phyloP scores from a whole-genome alignment of 1,284 basidiomycete species.

The Ustilago hordei region DNA sequence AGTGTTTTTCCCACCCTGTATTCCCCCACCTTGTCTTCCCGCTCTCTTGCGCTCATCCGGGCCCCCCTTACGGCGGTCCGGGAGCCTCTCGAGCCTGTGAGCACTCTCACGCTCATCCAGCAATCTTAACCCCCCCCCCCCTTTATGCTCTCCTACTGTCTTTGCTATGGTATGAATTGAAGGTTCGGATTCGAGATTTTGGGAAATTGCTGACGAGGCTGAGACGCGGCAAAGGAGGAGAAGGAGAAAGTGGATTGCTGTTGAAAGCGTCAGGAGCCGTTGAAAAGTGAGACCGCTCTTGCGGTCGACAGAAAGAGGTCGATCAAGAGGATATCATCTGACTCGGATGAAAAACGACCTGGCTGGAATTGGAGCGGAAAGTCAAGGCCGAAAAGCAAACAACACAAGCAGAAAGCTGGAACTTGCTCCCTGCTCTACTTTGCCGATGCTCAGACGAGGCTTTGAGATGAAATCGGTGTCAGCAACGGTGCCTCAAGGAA shows the following conservation, averaged over 20 bases:
- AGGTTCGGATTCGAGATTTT: neutral
- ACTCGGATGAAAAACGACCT: slow-evolving; percentile 21
- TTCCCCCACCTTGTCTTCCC: too few relatives aligned
- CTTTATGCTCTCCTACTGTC: too few relatives aligned
- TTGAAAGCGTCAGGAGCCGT: slow-evolving; percentile 18
- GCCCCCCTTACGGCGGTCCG: too few relatives aligned
- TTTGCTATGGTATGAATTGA: too few relatives aligned
- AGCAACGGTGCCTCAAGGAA: neutral
- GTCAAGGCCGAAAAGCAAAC: slow-evolving; percentile 1
- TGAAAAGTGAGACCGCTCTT: neutral
- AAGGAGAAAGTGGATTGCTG: neutral
- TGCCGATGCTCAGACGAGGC: neutral
- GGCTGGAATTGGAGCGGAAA: slow-evolving; percentile 13
- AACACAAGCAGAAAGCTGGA: neutral
- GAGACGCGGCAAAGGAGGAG: neutral
- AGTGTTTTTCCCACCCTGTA: too few relatives aligned
- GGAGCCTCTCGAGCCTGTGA: too few relatives aligned
- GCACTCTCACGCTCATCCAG: too few relatives aligned
- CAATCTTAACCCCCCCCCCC: too few relatives aligned
- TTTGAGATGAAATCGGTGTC: neutral
- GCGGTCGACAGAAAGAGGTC: neutral
- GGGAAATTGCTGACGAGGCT: neutral
- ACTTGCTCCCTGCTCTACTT: neutral
- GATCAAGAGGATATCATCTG: slow-evolving; percentile 22
- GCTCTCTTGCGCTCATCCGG: too few relatives aligned